Evolutionary conservation across 164 flowering plant genomes (phyloP).

Genomic region (grape (Vitis vinifera)): DNA sequence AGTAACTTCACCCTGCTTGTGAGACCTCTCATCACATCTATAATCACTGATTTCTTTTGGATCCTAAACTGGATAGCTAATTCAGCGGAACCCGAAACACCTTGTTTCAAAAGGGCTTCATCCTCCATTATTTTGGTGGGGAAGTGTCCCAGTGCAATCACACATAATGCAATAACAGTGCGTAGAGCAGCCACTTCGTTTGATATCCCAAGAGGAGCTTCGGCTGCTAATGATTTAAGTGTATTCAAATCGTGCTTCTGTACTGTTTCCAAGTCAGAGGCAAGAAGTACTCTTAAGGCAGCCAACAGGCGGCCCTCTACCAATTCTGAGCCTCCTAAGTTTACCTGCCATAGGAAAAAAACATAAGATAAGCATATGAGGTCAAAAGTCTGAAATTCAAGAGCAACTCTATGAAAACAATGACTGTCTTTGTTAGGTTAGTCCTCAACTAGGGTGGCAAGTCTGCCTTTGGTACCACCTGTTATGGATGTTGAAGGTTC

Average conservation of each 20-base stretch:
- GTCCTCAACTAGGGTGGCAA: not conserved
- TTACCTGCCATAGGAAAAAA: conserved; percentile 43
- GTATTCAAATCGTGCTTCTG: conserved; percentile 49
- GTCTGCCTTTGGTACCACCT: not conserved
- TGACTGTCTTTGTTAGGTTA: not conserved
- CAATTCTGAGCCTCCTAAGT: conserved; percentile 73
- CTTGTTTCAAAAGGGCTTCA: conserved; percentile 49
- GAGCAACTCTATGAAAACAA: not conserved
- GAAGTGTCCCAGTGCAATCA: conserved; percentile 68
- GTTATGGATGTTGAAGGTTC: not conserved
- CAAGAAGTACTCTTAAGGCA: conserved; percentile 72
- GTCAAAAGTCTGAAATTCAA: not conserved
- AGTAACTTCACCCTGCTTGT: conserved; percentile 57
- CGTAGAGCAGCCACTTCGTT: conserved; percentile 69
- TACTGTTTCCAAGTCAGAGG: conserved; percentile 49
- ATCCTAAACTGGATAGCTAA: conserved; percentile 74
- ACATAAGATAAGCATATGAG: not conserved
- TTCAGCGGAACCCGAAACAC: conserved; percentile 43
- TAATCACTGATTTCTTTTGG: conserved; percentile 76
- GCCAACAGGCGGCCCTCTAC: conserved; percentile 88
- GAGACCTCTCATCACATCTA: conserved; percentile 76
- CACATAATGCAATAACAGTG: conserved; percentile 70
- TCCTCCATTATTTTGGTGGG: conserved; percentile 91
- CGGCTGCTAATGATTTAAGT: conserved; percentile 60
- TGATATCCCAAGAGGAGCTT: conserved; percentile 79